Conservation (phyloP, 768 basidiomycete genomes). For the Daedaleopsis sinensis region DNA sequence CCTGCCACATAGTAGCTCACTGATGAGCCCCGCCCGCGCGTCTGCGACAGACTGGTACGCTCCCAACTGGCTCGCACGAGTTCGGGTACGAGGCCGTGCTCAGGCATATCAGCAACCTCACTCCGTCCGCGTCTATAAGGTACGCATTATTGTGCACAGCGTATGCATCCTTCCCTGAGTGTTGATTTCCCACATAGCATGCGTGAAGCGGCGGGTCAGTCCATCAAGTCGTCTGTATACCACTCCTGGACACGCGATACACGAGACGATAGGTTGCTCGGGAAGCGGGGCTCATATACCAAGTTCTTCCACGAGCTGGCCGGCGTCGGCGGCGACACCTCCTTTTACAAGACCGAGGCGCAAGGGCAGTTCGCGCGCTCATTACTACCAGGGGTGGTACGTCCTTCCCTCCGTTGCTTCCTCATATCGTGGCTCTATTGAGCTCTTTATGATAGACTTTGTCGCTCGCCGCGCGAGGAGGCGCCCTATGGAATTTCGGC, state of each 20-base stretch:
- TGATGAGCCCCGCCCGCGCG: conserved; percentile 25
- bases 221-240: conserved; percentile 80
- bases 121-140: conserved; percentile 83
- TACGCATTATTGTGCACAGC: conserved; percentile 33
- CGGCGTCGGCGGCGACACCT: conserved; percentile 79
- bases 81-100: conserved; percentile 82
- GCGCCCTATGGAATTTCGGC: conserved; percentile 67
- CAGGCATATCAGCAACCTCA: conserved; percentile 72
- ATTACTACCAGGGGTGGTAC: conserved; percentile 59
- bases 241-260: conserved; percentile 80
- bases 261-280: conserved; percentile 68
- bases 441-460: conserved; percentile 52
- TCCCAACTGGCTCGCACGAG: conserved; percentile 61
- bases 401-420: conserved; percentile 29
- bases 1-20: conserved; percentile 9
- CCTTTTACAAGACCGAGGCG: conserved; percentile 73
- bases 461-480: conserved; percentile 73
- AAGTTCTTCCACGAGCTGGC: conserved; percentile 73
- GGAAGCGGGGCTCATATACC: conserved; percentile 62
- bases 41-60: conserved; percentile 22
- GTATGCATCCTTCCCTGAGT: background rate
- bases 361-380: conserved; percentile 66
- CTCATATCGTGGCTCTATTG: background rate
- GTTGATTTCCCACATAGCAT: conserved; percentile 51
- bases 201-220: conserved; percentile 79